These are phyloP conservation scores for Colletotrichum tofieldiae DNA, from an alignment of 2,329 filamentous ascomycete species.

Conservation along the genomic window DNA sequence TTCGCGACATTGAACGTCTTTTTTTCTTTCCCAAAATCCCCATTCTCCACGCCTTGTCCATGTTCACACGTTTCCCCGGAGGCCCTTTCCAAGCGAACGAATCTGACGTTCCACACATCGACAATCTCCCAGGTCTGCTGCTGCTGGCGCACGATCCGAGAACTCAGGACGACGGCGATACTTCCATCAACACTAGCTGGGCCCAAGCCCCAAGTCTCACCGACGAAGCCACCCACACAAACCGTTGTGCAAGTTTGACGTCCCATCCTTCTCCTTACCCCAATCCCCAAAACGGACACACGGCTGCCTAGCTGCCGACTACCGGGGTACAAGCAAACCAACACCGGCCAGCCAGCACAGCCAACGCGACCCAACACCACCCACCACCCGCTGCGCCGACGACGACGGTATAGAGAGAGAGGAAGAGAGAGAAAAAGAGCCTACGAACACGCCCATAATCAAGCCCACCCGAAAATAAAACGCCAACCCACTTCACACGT, in stretches of 20 bases:
- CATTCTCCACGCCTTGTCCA: conserved; percentile 29
- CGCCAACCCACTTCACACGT: not conserved
- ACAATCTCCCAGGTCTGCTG: not conserved
- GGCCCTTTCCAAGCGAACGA: conserved; percentile 16
- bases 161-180: not conserved
- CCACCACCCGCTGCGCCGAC: not conserved
- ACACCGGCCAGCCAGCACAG: too few relatives aligned
- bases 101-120: conserved; percentile 27
- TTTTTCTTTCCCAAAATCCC: conserved; percentile 3
- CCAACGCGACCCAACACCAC: too few relatives aligned
- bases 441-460: not conserved
- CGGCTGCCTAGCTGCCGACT: conserved; percentile 8
- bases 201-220: not conserved
- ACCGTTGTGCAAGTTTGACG: not conserved
- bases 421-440: not conserved
- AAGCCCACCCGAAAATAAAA: not conserved
- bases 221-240: not conserved
- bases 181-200: not conserved
- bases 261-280: not conserved
- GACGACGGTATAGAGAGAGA: not conserved
- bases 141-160: not conserved
- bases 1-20: not conserved
- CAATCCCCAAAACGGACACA: not conserved
- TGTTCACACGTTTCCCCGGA: not conserved
- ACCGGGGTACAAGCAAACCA: not conserved